Evolutionary conservation across 2,329 filamentous ascomycete genomes (phyloP), one percentile per base, ranked within the genome.

Genomic region (Ambrosiella xylebori): DNA sequence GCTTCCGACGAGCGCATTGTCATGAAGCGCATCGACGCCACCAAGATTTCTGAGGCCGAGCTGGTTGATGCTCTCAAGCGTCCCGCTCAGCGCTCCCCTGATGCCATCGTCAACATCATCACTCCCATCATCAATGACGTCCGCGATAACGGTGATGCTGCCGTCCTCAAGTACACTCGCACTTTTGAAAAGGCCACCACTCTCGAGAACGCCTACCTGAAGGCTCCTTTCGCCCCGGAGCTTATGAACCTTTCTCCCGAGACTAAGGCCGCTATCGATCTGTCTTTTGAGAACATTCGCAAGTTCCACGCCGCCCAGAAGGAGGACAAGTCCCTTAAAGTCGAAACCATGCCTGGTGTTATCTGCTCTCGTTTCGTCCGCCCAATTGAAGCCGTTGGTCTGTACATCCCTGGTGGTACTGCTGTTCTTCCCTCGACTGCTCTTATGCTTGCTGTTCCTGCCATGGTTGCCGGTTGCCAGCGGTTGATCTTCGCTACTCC

Each of bases 291-390:
- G 65, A 98, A 98, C 68, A 98, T 98, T 65, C 79, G 82, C 65
- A 88, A 85, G 65, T 98, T 98, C 76, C 93, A 98, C 73, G 80
- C 86, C 12, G 91, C 91, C 0, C 93, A 98, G 66, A 85, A 85
- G 66, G 88, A 95, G 63, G 81, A 86, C 35, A 86, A 88, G 69
- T 78, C 88, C 1, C 76, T 98, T 6, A 72, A 82, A 59, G 88
- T 98, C 7, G 91, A 97, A 74, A 98, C 93, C 0, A 98, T 98
- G 93, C 93, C 93, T 0, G 93, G 93, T 38, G 89, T 98, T 2
- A 77, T 93, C 36, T 98, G 93, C 74, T 94, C 88, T 62, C 88
- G 93, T 60, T 97, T 98, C 73, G 83, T 84, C 11, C 79, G 93
- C 17, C 85, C 93, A 0, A 97, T 98, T 63, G 93, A 97, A 71